Conservation (phyloP, 139 green algal genomes). For the Chlamydomonas schloesseri region DNA sequence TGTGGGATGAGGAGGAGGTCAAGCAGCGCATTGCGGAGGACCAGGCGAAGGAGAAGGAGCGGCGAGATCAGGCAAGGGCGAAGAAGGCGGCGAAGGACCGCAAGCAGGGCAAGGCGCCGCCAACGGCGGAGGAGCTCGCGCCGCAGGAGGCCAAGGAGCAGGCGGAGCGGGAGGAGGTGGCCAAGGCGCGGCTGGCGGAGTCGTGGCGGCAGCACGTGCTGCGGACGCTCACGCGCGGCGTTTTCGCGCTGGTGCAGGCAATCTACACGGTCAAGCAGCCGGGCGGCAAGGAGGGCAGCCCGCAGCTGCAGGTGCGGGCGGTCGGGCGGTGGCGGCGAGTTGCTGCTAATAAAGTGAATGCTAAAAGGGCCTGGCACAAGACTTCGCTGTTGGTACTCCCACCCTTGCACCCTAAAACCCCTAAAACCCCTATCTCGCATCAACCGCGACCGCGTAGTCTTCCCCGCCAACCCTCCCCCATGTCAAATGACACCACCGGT, state of each 20-base stretch:
- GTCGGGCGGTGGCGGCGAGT: no score
- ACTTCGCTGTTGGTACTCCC: no score
- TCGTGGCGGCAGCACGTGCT: no score
- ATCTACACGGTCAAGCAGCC: conserved; percentile 74
- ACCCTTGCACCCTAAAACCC: no score
- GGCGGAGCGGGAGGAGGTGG: neutral
- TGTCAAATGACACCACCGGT: no score
- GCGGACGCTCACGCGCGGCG: neutral
- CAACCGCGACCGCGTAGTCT: no score
- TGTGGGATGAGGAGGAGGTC: conserved; percentile 80
- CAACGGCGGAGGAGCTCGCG: conserved; percentile 16
- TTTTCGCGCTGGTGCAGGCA: conserved; percentile 78
- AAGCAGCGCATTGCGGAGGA: conserved; percentile 73
- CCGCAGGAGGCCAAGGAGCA: conserved; percentile 15
- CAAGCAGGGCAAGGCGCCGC: neutral
- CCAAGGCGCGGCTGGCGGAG: neutral
- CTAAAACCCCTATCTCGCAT: no score
- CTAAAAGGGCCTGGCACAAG: no score
- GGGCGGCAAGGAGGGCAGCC: conserved; percentile 11
- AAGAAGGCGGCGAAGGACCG: no score
- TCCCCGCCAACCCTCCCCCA: no score
- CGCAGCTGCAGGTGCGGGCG: neutral
- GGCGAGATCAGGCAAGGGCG: neutral
- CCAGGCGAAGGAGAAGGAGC: conserved; percentile 47
- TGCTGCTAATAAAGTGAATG: no score